A percentile compares a stretch with the other conserved stretches of the same genome.
These are phyloP conservation scores for Hibiscus trionum DNA, from an alignment of 345 rosid genomes.

Conservation along the genomic window DNA sequence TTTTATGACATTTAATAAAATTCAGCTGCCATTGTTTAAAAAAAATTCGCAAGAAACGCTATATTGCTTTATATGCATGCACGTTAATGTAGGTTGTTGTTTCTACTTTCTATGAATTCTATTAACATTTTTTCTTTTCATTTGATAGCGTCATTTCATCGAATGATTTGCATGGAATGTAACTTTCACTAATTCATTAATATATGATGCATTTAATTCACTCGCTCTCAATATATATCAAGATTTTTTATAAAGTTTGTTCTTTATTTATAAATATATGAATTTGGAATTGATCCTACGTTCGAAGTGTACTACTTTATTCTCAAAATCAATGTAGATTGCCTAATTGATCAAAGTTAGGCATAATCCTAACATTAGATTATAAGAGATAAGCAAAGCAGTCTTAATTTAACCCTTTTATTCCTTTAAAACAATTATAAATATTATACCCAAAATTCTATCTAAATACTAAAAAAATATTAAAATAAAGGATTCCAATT, in stretches of 20 bases:
- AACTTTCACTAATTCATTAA: neutral
- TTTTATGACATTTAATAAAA: no score
- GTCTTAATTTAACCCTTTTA: conserved; percentile 20
- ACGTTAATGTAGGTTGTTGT: neutral
- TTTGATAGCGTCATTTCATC: neutral
- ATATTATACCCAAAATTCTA: neutral
- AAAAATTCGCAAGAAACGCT: neutral
- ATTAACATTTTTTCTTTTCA: neutral
- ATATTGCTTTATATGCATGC: neutral
- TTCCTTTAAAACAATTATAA: conserved; percentile 10
- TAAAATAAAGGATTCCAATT: neutral
- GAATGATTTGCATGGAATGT: neutral
- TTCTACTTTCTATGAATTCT: neutral
- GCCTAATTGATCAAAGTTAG: conserved; percentile 32
- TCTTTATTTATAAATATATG: neutral
- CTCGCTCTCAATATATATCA: neutral
- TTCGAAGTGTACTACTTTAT: conserved; percentile 34
- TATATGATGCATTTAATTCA: neutral
- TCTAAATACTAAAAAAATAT: neutral
- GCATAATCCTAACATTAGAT: conserved; percentile 24
- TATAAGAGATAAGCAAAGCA: conserved; percentile 9
- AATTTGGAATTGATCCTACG: conserved; percentile 27
- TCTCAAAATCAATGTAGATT: conserved; percentile 26
- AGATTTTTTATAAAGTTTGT: neutral
- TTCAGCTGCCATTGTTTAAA: no score